Conservation (phyloP, 331 rosid species). For the Spiraea crenata region DNA sequence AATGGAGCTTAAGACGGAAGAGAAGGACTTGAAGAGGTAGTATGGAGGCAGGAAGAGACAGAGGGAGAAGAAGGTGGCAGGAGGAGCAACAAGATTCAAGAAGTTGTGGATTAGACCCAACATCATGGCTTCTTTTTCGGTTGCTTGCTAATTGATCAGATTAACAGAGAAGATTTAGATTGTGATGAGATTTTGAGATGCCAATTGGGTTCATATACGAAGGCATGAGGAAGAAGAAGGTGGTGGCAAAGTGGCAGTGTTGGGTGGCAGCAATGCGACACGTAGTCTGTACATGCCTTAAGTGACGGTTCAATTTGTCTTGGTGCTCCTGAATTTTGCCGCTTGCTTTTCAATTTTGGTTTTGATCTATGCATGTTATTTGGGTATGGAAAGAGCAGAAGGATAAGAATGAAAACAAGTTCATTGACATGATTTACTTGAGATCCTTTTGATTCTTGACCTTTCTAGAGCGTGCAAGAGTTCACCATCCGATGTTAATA, state of each 20-base stretch:
- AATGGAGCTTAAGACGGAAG: slow-evolving; percentile 25
- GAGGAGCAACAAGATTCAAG: slow-evolving; percentile 52
- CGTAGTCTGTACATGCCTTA: slow-evolving; percentile 10
- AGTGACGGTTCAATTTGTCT: background rate
- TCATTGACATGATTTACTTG: too few relatives aligned
- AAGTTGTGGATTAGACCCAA: slow-evolving; percentile 50
- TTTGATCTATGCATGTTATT: background rate
- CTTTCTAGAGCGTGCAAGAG: too few relatives aligned
- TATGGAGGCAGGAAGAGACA: slow-evolving; percentile 52
- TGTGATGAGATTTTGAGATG: background rate
- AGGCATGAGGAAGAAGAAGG: background rate
- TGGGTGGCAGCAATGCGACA: slow-evolving; percentile 39
- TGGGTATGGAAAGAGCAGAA: background rate
- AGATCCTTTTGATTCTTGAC: too few relatives aligned
- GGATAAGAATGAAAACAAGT: background rate
- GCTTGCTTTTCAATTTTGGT: background rate
- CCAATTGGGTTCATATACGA: too few relatives aligned
- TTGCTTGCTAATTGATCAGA: background rate
- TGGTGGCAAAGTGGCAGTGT: slow-evolving; percentile 30
- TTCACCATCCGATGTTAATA: too few relatives aligned
- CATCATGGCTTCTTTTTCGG: background rate
- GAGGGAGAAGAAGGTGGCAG: slow-evolving; percentile 54
- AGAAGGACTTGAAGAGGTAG: slow-evolving; percentile 38
- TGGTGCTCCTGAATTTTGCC: background rate
- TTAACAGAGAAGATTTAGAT: background rate